Conservation (phyloP, 148 eudicot species). For the Vaccinium corymbosum region DNA sequence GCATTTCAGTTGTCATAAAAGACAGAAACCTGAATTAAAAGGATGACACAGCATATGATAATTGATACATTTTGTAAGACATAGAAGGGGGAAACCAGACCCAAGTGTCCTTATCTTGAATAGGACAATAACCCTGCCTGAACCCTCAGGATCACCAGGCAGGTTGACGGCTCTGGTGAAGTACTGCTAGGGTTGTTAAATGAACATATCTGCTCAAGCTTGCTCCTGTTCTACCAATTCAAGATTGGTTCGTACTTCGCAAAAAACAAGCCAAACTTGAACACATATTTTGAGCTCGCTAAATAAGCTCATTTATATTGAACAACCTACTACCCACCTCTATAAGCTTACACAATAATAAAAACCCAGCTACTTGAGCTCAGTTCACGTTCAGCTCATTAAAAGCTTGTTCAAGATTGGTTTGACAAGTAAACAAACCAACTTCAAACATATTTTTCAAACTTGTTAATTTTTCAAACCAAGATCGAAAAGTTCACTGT, state of each 20-base stretch:
- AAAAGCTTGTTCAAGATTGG: neutral
- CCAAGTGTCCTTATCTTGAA: neutral
- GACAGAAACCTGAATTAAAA: neutral
- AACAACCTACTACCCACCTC: neutral
- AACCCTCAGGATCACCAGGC: constrained; percentile 6
- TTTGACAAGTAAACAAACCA: neutral
- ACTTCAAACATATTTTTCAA: neutral
- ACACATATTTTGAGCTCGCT: neutral
- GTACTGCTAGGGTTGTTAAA: neutral
- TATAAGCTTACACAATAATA: neutral
- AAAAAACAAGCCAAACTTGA: neutral
- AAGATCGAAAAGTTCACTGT: neutral
- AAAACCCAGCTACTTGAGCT: neutral
- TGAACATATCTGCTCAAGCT: neutral
- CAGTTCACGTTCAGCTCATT: neutral
- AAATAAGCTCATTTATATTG: neutral
- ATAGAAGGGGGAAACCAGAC: neutral
- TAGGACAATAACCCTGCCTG: constrained; percentile 4
- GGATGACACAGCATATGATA: neutral
- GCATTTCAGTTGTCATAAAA: neutral
- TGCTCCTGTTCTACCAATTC: neutral
- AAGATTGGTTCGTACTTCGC: neutral
- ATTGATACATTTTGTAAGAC: neutral
- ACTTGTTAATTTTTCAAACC: neutral
- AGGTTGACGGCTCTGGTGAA: constrained; percentile 3